Evolutionary conservation across 257 asterid species (phyloP), one percentile per base, ranked within the genome.

Genomic region (Nicotiana noctiflora): DNA sequence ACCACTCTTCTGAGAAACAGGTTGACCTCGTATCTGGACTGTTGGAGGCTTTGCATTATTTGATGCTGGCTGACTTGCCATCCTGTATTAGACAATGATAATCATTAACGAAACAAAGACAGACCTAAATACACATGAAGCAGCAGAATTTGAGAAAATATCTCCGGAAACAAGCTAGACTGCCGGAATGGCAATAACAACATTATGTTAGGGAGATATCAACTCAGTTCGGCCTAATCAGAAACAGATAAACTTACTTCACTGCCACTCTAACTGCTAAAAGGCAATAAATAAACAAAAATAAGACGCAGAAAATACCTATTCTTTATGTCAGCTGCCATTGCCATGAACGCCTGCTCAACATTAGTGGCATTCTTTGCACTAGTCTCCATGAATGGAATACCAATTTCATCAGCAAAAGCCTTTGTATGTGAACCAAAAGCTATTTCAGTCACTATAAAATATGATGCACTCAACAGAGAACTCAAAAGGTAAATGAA

Each of bases 321-420:
- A 67, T 80, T 90, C 89, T 90, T 92, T 60, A 92, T 89, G 80
- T 89, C 92, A 44, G 92, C 86, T 53, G 94, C 79, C 97, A 92
- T 90, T 52, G 93, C 97, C 97, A 92, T 92, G 93, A 92, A 92
- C 82, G 97, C 93, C 86, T 92, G 91, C 80, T 92, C 94, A 64
- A 90, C 94, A 11, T 91, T 90, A 52, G 87, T 86, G 61, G 96
- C 88, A 81, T 84, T 84, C 81, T 89, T 91, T 1, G 94, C 93
- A 86, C 96, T 89, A 6, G 96, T 87, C 89, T 90, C 96, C 90
- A 90, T 79, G 89, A 91, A 89, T 13, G 96, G 93, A 77, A 91
- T 91, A 75, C 96, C 96, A 75, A 91, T 89, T 87, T 90, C 97
- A 80, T 92, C 94, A 31, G 95, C 93, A 81, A 90, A 90, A 32